Conservation (phyloP, 441 rosid genomes). For the Adansonia madagascariensis region DNA sequence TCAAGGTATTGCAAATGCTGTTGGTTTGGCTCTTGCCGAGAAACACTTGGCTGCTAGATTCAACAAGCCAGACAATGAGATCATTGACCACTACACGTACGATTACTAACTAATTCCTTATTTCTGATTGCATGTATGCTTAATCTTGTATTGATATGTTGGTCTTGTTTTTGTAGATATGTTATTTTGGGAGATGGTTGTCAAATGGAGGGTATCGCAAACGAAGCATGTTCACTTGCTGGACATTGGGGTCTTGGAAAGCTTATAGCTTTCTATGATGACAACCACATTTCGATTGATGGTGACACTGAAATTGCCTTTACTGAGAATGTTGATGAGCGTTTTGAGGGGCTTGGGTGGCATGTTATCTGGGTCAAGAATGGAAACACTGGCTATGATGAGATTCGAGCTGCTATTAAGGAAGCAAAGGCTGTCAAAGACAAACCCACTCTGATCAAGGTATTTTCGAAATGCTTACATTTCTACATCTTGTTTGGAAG, state of each 20-base stretch:
- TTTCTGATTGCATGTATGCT: too few relatives aligned
- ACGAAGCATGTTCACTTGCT: slow-evolving; percentile 86
- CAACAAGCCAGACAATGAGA: slow-evolving; percentile 89
- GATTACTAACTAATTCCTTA: slow-evolving; percentile 1
- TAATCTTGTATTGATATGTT: too few relatives aligned
- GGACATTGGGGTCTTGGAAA: slow-evolving; percentile 95
- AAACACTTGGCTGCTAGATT: slow-evolving; percentile 95
- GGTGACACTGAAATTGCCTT: slow-evolving; percentile 92
- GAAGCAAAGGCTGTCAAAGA: slow-evolving; percentile 91
- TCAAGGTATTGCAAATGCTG: slow-evolving; percentile 96
- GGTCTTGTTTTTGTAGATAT: slow-evolving; percentile 29
- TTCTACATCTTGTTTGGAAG: slow-evolving; percentile 14
- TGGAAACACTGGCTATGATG: slow-evolving; percentile 91
- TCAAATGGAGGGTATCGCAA: slow-evolving; percentile 90
- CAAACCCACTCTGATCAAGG: slow-evolving; percentile 93
- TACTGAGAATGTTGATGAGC: slow-evolving; percentile 74
- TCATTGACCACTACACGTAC: slow-evolving; percentile 95
- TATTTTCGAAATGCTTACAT: slow-evolving; percentile 18
- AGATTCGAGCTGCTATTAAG: slow-evolving; percentile 89
- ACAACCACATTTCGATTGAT: slow-evolving; percentile 93
- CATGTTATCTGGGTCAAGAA: slow-evolving; percentile 97
- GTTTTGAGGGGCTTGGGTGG: slow-evolving; percentile 95
- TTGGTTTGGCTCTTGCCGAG: slow-evolving; percentile 98
- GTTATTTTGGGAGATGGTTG: slow-evolving; percentile 75
- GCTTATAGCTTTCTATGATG: slow-evolving; percentile 91